These are phyloP conservation scores for Trichoderma sp. DNA, from an alignment of 2,329 filamentous ascomycete genomes.

Conservation along the genomic window DNA sequence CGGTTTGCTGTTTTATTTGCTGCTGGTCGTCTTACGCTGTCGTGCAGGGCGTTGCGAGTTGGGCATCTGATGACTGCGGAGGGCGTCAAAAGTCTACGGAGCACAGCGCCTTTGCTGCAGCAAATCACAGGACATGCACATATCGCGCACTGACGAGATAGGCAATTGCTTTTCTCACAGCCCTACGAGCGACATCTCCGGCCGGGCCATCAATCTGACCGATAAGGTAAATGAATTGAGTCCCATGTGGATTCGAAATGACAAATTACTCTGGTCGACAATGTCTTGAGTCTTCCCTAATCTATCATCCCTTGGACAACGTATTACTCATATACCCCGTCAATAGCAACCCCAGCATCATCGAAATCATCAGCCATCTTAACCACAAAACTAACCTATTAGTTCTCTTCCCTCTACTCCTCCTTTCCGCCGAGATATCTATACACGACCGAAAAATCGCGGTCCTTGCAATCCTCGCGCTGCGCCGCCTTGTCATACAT, in stretches of 20 bases:
- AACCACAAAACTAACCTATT: neutral
- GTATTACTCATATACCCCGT: neutral
- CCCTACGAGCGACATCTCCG: neutral
- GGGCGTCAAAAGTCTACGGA: neutral
- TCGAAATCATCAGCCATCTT: neutral
- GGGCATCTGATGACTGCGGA: neutral
- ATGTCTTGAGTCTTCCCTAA: neutral
- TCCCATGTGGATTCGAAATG: neutral
- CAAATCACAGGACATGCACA: neutral
- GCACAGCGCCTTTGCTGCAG: neutral
- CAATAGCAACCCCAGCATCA: neutral
- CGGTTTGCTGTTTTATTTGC: neutral
- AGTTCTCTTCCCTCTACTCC: neutral
- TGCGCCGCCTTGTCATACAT: slow-evolving; percentile 67
- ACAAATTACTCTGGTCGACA: neutral
- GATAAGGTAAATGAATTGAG: neutral
- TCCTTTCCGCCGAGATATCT: slow-evolving; percentile 59
- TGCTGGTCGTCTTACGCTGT: neutral
- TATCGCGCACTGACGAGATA: neutral
- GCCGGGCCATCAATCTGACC: neutral
- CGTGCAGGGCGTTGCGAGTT: neutral
- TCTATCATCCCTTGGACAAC: neutral
- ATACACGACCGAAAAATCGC: slow-evolving; percentile 81
- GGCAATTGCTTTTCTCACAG: neutral
- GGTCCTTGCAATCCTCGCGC: slow-evolving; percentile 59